Base-by-base conservation (phyloP, 331 rosid species). In the Phaseolus coccineus region DNA sequence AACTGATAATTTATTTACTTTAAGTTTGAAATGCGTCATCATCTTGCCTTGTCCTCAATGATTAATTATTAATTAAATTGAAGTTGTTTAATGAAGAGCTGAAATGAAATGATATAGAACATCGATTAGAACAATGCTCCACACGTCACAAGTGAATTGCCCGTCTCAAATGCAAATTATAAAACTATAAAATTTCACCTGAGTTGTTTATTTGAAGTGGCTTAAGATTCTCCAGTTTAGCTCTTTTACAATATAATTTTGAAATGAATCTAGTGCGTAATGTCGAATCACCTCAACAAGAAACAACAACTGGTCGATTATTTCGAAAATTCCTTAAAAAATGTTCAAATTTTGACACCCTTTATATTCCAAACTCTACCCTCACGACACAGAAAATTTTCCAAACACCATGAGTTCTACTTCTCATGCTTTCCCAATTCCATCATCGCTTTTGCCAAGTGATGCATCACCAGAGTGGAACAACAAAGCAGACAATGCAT, bases 401-500 rank as follows among this genome's bases (percentile, higher is more conserved):
- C 25, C 35, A 25, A 27, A 27, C 42, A 71, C 56, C 27, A 85
- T 87, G 88, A 83, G 15, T 74, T 27, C 51, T 8, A 64, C 5
- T 51, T 1, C 14, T 4, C 1, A 31, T 3, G 25, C 0, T 30
- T 10, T 8, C 4, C 9, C 27, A 55, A 3, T 76, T 0, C 77
- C 81, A 3, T 0, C 1, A 5, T 76, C 52, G 25, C 77, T 86
- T 14, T 2, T 3, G 47, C 69, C 84, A 7, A 70, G 37, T 4
- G 71, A 81, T 2, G 46, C 83, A 47, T 78, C 85, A 1, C 91
- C 87, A 3, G 3, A 2, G 22, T 92, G 97, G 94, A 62, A 80
- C 69, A 88, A 87, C 91, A 90, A 89, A 82, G 97, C 82, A 13
- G 97, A 90, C 87, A 89, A 86, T 42, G 90, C 83, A 16, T 90